Evolutionary conservation across 2,329 filamentous ascomycete genomes (phyloP).

Genomic region (Trichoderma lentiforme): DNA sequence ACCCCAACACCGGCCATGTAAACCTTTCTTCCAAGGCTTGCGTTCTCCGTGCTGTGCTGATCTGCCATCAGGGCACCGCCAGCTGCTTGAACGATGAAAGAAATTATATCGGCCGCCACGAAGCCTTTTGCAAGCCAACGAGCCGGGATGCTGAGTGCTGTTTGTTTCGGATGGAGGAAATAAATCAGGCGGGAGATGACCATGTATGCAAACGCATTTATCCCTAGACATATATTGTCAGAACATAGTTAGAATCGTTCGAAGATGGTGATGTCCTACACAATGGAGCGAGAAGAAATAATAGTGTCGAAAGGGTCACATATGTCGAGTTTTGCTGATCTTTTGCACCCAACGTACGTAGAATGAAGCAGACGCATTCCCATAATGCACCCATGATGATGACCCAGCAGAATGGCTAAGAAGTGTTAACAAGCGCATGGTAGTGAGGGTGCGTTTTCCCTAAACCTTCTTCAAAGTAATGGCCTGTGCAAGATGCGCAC

Average conservation of each 20-base stretch:
- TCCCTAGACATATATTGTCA: constrained; percentile 27
- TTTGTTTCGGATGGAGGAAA: constrained; percentile 37
- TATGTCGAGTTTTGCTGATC: constrained; percentile 38
- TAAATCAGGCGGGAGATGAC: constrained; percentile 39
- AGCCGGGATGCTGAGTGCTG: constrained; percentile 35
- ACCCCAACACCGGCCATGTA: constrained; percentile 39
- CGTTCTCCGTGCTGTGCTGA: constrained; percentile 23
- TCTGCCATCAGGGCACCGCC: constrained; percentile 38
- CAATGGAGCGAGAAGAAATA: constrained; percentile 42
- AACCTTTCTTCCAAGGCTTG: constrained; percentile 36
- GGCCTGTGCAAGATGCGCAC: constrained; percentile 29
- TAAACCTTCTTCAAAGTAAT: constrained; percentile 32
- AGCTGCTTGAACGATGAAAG: constrained; percentile 44
- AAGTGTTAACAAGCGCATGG: neutral
- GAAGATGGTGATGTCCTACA: constrained; percentile 25
- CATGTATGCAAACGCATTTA: constrained; percentile 46
- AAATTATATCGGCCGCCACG: constrained; percentile 46
- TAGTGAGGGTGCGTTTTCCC: neutral
- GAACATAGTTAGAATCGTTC: constrained; percentile 2
- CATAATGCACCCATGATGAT: constrained; percentile 38
- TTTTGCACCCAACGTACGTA: constrained; percentile 35
- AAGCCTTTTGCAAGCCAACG: constrained; percentile 43
- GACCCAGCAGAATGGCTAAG: constrained; percentile 35
- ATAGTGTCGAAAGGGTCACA: constrained; percentile 30
- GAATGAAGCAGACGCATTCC: constrained; percentile 39